Base-by-base conservation (phyloP, 805 yeast genomes). In the Saturnispora kantuleensis region DNA sequence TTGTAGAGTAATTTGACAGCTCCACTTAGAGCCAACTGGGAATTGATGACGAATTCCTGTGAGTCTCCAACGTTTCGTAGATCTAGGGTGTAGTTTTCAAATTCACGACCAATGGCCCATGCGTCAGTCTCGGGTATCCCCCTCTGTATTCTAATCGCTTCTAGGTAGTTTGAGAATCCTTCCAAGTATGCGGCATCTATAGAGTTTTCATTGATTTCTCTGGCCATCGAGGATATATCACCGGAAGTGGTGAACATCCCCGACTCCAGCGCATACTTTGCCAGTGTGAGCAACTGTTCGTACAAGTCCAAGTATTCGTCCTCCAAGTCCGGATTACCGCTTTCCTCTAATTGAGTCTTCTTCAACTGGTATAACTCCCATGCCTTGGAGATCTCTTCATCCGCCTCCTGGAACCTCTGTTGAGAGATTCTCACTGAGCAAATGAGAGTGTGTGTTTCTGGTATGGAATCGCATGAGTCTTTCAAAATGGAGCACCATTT, bases 351-450 rank as follows among this genome's bases (percentile, higher is more conserved):
- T 3, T 48, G 49, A 9, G 64, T 60, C 56, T 81, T 81, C 53
- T 69, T 77, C 13, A 51, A 48, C 36, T 69, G 69, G 56, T 81
- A 86, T 42, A 83, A 67, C 26, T 69, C 71, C 96, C 96, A 87
- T 1, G 96, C 70, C 55, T 75, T 74, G 11, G 50, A 45, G 41
- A 89, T 67, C 1, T 93, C 88, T 21, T 71, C 70, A 39, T 65
- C 62, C 10, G 97, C 97, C 6, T 88, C 96, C 0, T 71, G 70
- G 35, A 67, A 71, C 42, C 78, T 68, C 58, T 81, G 88, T 62
- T 93, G 97, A 7, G 96, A 84, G 39, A 90, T 87, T 48, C 95
- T 74, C 48, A 93, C 84, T 36, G 95, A 86, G 4, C 95, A 87
- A 50, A 88, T 67, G 30, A 84, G 69, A 1, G 88, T 74, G 79